A percentile compares a stretch with the other conserved stretches of the same genome.
Evolutionary conservation across 441 rosid species (phyloP).

Genomic region (Raphanus hybrid): DNA sequence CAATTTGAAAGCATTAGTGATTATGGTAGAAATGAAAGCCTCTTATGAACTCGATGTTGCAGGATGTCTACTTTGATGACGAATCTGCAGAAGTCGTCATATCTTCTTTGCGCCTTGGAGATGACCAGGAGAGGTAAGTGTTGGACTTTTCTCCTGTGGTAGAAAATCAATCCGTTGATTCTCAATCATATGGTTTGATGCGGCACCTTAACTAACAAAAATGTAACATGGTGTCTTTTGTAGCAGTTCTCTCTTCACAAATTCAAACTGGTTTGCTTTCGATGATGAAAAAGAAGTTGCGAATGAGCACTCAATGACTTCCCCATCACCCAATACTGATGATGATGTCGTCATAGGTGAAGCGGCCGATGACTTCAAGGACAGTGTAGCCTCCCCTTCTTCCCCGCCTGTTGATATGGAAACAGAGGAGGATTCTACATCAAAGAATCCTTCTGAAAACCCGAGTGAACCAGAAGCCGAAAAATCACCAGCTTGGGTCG

Average conservation of each 20-base stretch:
- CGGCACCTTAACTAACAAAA: not conserved
- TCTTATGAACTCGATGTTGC: conserved; percentile 43
- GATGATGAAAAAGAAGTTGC: conserved; percentile 71
- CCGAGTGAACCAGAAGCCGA: conserved; percentile 57
- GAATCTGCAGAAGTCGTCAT: conserved; percentile 98
- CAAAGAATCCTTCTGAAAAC: conserved; percentile 42
- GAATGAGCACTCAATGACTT: conserved; percentile 64
- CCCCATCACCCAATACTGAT: conserved; percentile 67
- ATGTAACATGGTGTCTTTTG: conserved; percentile 37
- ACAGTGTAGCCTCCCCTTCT: conserved; percentile 52
- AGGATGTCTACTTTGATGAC: conserved; percentile 99
- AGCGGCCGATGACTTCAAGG: conserved; percentile 54
- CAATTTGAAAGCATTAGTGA: conserved; percentile 16
- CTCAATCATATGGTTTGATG: conserved; percentile 10
- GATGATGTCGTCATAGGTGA: conserved; percentile 49
- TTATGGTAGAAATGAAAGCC: conserved; percentile 29
- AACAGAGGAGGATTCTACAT: conserved; percentile 49
- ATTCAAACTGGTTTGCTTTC: conserved; percentile 93
- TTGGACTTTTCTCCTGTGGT: conserved; percentile 22
- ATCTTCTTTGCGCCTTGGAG: conserved; percentile 94
- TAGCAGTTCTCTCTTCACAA: conserved; percentile 85
- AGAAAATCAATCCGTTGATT: conserved; percentile 10
- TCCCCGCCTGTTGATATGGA: conserved; percentile 48
- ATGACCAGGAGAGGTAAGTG: conserved; percentile 83
- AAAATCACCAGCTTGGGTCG: conserved; percentile 82